Evolutionary conservation across 352 stramenopile genomes (phyloP), one percentile per base, ranked within the genome.

Genomic region (Phytophthora vignae): DNA sequence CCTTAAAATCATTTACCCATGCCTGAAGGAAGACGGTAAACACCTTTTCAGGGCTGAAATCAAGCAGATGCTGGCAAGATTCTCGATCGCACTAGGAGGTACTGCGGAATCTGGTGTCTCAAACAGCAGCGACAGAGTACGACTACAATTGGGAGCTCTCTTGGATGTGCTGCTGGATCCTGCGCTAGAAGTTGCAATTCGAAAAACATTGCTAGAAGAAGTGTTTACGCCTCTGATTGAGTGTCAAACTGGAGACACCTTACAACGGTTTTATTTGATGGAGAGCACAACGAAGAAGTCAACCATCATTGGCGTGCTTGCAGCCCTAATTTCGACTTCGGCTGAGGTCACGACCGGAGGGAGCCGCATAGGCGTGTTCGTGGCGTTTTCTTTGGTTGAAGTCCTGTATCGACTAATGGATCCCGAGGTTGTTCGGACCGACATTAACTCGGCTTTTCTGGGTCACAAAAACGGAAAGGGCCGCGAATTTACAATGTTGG

Each of bases 401-500:
- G 72, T 92, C 21, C 59, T 93, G 46, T 94, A 87, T 65, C 79
- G 87, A 1, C 66, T 93, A 14, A 67, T 87, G 11, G 81, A 92
- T 40, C 79, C 84, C 1, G 87, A 94, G 22, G 68, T 83, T 53
- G 81, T 96, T 72, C 83, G 89, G 36, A 78, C 65, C 27, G 74
- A 84, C 17, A 83, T 96, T 53, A 95, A 95, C 60, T 66, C 74
- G n/a, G 80, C 78, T 31, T 94, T 94, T 67, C 65, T 93, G 38
- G 83, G 87, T 15, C 83, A 92, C 60, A 62, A 71, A 15, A 91
- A 91, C 64, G 84, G 87, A 7, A 93, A 96, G 59, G 85, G 89
- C 11, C 73, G 88, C 40, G 89, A 95, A 67, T 87, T 96, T 56
- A 96, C 89, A 6, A 96, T 96, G 89, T 71, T 93, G 4, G 74